Conservation (phyloP, 1,139 yeast species). For the Torulaspora globosa region DNA sequence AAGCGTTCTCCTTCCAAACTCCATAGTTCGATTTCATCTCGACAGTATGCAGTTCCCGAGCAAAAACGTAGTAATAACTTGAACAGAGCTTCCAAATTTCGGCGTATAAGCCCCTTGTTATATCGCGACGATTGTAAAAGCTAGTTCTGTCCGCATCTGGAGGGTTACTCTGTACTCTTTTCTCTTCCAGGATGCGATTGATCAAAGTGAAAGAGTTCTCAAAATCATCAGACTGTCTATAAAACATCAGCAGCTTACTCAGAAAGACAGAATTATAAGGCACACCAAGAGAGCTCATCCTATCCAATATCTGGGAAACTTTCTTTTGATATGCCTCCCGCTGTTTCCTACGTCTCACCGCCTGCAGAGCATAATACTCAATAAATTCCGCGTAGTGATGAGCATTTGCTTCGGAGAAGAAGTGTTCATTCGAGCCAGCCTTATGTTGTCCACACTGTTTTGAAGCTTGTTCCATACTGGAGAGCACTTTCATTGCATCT, state of each 20-base stretch:
- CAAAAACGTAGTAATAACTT: constrained; percentile 20
- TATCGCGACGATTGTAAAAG: constrained; percentile 21
- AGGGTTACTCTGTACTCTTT: neutral
- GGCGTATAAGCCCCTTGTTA: constrained; percentile 23
- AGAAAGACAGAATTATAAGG: constrained; percentile 22
- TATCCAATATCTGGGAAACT: constrained; percentile 14
- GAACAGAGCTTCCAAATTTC: constrained; percentile 32
- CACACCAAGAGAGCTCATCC: constrained; percentile 17
- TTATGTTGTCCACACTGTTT: neutral
- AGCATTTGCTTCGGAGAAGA: constrained; percentile 22
- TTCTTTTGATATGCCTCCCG: constrained; percentile 7
- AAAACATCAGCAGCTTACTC: constrained; percentile 23
- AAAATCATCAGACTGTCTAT: constrained; percentile 19
- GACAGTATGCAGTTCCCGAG: constrained; percentile 13
- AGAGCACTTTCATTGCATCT: constrained; percentile 21
- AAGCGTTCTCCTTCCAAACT: constrained; percentile 18
- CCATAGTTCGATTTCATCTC: constrained; percentile 18
- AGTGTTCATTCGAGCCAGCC: neutral
- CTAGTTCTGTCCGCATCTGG: constrained; percentile 10
- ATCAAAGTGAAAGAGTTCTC: constrained; percentile 24
- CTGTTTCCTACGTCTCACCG: constrained; percentile 7
- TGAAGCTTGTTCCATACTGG: constrained; percentile 18
- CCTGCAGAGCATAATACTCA: constrained; percentile 20
- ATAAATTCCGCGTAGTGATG: constrained; percentile 33
- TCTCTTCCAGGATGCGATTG: constrained; percentile 20